phyloP scores from a whole-genome alignment of 2,329 filamentous ascomycete genomes.

The Tympanopsis confertula region DNA sequence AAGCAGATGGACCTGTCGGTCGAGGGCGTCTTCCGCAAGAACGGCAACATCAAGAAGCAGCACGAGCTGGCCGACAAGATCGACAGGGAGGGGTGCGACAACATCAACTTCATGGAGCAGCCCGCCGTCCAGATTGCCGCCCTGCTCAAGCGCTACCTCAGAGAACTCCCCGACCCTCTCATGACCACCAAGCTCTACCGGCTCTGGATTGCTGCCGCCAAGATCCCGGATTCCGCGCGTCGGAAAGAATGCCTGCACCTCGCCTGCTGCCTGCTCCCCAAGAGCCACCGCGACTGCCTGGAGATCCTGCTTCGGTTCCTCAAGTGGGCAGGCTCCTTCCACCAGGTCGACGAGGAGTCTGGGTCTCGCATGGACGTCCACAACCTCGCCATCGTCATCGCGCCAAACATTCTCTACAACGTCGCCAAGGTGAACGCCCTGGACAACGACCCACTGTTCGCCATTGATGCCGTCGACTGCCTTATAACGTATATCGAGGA shows the following conservation, averaged over 20 bases:
- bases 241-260: conserved; percentile 79
- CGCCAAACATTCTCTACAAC: conserved; percentile 82
- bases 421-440: conserved; percentile 52
- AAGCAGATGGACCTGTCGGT: conserved; percentile 98
- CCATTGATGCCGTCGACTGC: conserved; percentile 83
- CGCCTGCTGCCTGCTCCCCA: conserved; percentile 83
- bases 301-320: conserved; percentile 93
- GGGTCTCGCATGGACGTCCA: conserved; percentile 99
- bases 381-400: conserved; percentile 93
- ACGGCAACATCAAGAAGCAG: conserved; percentile 91
- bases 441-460: conserved; percentile 80
- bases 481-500: conserved; percentile 88
- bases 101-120: conserved; percentile 76
- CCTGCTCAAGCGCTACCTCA: conserved; percentile 84
- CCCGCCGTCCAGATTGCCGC: conserved; percentile 90
- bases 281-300: conserved; percentile 82
- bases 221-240: conserved; percentile 71
- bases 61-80: conserved; percentile 78
- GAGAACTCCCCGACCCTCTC: conserved; percentile 86
- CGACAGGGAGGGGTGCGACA: conserved; percentile 74
- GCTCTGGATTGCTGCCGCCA: conserved; percentile 81
- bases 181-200: conserved; percentile 90
- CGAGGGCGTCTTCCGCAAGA: conserved; percentile 97
- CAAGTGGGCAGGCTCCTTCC: conserved; percentile 95
- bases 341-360: conserved; percentile 90